These are phyloP conservation scores for Fusarium coicis DNA, from an alignment of 2,329 filamentous ascomycete genomes.

Conservation along the genomic window DNA sequence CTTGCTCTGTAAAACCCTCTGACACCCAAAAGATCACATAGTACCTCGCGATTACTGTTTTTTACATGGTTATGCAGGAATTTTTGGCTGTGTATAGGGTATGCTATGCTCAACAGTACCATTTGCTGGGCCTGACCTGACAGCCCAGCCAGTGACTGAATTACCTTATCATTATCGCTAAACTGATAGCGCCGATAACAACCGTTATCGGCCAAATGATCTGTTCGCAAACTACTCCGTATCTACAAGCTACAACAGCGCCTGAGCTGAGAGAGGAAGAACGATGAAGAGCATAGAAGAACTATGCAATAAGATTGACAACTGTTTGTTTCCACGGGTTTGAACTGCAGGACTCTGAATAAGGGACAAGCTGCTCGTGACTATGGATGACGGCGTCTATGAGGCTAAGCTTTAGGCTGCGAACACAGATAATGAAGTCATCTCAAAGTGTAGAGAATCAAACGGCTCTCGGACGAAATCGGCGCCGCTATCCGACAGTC, in stretches of 20 bases:
- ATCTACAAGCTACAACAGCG: no score
- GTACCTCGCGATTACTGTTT: background rate
- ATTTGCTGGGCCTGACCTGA: background rate
- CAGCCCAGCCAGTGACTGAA: background rate
- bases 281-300: accelerated
- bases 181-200: background rate
- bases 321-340: background rate
- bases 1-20: accelerated
- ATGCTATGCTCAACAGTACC: background rate
- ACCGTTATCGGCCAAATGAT: background rate
- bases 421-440: no score
- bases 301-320: accelerated
- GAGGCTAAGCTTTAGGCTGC: no score
- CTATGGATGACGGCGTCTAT: no score
- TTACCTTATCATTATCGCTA: no score
- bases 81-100: background rate
- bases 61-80: background rate
- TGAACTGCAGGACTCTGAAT: background rate
- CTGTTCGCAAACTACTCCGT: background rate
- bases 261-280: no score
- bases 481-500: background rate
- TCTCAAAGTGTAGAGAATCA: background rate
- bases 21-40: no score
- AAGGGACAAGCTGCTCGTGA: background rate
- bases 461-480: background rate